A percentile compares a stretch with the other conserved stretches of the same genome.
Conservation (phyloP, 129 eudicot genomes). For the Smallanthus sonchifolius region DNA sequence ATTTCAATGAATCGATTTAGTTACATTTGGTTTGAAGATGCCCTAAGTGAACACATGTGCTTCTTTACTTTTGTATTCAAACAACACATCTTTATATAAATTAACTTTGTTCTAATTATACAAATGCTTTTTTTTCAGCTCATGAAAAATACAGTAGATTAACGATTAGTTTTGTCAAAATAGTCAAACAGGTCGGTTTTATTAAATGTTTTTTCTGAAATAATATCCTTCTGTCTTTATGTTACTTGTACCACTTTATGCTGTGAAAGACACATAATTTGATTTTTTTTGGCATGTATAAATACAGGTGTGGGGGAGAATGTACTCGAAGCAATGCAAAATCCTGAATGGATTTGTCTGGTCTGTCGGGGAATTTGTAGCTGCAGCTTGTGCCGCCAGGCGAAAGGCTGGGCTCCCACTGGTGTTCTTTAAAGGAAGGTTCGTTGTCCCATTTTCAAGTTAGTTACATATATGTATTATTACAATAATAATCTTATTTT, state of each 20-base stretch:
- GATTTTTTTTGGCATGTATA: conserved; percentile 2
- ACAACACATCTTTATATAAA: too few relatives aligned
- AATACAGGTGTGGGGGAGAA: conserved; percentile 86
- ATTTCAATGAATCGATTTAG: too few relatives aligned
- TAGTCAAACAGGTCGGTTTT: too few relatives aligned
- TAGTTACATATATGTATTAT: too few relatives aligned
- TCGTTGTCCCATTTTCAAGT: neutral
- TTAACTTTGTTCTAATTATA: too few relatives aligned
- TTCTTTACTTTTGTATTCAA: too few relatives aligned
- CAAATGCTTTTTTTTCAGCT: too few relatives aligned
- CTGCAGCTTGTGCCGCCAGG: conserved; percentile 93
- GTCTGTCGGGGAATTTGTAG: conserved; percentile 94
- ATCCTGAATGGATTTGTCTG: conserved; percentile 90
- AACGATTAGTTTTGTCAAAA: too few relatives aligned
- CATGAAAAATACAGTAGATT: too few relatives aligned
- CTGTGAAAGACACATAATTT: neutral
- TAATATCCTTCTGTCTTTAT: neutral
- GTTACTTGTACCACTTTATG: neutral
- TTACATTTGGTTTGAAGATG: too few relatives aligned
- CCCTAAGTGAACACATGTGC: too few relatives aligned
- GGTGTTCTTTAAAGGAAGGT: conserved; percentile 46
- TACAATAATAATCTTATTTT: neutral
- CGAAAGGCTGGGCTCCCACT: conserved; percentile 94
- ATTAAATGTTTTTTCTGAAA: too few relatives aligned
- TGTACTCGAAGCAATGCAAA: conserved; percentile 76